phyloP scores from a whole-genome alignment of 805 yeast genomes.

The Saccharomyces paradoxus region DNA sequence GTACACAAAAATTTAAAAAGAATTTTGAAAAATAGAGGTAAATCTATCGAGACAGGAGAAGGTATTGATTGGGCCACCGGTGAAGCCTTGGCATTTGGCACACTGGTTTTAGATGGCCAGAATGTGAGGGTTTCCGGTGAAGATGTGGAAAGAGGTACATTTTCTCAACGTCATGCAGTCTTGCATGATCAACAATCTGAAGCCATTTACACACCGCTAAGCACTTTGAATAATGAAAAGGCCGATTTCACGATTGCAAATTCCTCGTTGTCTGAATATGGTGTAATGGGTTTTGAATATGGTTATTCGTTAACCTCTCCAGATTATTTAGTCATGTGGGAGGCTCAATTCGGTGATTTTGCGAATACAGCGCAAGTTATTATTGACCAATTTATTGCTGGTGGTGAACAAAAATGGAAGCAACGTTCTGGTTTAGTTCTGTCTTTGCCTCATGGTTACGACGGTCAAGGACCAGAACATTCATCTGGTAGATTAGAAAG shows the following conservation, averaged over 20 bases:
- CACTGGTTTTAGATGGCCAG: constrained; percentile 84
- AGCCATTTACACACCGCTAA: constrained; percentile 74
- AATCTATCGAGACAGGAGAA: constrained; percentile 79
- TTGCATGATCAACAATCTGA: constrained; percentile 92
- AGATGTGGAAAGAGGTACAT: constrained; percentile 99
- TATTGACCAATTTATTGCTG: constrained; percentile 90
- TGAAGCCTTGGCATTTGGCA: constrained; percentile 96
- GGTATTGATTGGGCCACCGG: constrained; percentile 99
- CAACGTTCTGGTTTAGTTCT: constrained; percentile 95
- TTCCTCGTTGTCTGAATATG: constrained; percentile 96
- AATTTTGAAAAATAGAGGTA: constrained; percentile 79
- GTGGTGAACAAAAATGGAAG: constrained; percentile 97
- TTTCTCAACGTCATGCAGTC: constrained; percentile 98
- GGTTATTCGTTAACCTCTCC: constrained; percentile 98
- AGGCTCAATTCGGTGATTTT: constrained; percentile 99
- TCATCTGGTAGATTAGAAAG: constrained; percentile 97
- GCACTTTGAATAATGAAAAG: constrained; percentile 69
- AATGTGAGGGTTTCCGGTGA: constrained; percentile 97
- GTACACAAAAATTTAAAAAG: constrained; percentile 94
- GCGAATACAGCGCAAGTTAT: constrained; percentile 99
- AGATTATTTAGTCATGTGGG: constrained; percentile 96
- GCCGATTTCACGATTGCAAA: constrained; percentile 83
- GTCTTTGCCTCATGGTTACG: constrained; percentile 98
- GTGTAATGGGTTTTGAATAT: constrained; percentile 98
- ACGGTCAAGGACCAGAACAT: constrained; percentile 99